Evolutionary conservation across 2,329 filamentous ascomycete species (phyloP).

Genomic region (Fusarium musae): DNA sequence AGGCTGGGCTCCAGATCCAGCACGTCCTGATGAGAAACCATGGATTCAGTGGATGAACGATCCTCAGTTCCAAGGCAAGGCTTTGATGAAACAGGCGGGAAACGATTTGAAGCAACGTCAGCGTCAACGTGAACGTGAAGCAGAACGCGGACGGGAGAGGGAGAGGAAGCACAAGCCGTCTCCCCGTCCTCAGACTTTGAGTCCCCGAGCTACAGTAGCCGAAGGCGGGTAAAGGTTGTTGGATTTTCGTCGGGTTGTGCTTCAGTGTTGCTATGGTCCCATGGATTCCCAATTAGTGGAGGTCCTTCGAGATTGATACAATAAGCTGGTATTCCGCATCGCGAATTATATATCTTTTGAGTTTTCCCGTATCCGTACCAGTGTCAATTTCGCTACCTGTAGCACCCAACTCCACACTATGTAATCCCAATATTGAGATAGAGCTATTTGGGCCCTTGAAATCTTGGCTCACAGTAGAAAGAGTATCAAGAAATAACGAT

Average conservation of each 20-base stretch:
- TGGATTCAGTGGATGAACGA: no score
- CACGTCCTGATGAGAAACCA: no score
- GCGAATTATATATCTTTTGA: not conserved
- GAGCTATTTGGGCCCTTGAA: not conserved
- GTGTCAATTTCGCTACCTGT: not conserved
- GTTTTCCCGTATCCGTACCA: not conserved
- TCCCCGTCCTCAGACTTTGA: not conserved
- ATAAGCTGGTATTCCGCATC: not conserved
- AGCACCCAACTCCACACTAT: not conserved
- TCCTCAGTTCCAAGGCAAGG: no score
- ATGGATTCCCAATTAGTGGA: not conserved
- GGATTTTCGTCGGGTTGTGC: no score
- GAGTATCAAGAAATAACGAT: not conserved
- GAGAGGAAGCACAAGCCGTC: not conserved
- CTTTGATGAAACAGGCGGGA: no score
- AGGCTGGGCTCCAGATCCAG: no score
- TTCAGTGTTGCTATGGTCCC: not conserved
- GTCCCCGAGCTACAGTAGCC: not conserved
- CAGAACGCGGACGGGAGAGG: not conserved
- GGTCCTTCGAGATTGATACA: not conserved
- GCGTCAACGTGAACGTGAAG: no score
- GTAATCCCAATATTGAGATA: no score
- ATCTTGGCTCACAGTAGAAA: rapidly evolving
- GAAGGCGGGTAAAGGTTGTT: not conserved
- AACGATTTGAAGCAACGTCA: no score